These are phyloP conservation scores for Austroboletus festivus DNA, from an alignment of 768 basidiomycete species.

Conservation along the genomic window DNA sequence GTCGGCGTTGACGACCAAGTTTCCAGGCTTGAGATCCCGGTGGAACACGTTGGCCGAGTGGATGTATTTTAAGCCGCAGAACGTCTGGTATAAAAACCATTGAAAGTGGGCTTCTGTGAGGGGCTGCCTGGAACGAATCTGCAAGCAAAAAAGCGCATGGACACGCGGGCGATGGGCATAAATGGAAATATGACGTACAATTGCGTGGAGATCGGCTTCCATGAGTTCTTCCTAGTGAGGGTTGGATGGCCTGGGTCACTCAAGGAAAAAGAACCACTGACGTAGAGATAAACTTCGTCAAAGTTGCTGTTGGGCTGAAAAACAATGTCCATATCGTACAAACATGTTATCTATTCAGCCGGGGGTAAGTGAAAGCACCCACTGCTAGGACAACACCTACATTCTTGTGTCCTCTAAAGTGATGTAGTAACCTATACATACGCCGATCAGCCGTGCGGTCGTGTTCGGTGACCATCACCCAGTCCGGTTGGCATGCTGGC, in stretches of 20 bases:
- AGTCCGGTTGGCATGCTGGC: not conserved
- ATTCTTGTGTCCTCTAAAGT: constrained; percentile 99
- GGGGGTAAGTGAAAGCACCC: constrained; percentile 1
- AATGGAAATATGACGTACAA: constrained; percentile 49
- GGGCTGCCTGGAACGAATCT: constrained; percentile 86
- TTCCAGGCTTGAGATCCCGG: constrained; percentile 93
- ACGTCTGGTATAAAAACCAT: constrained; percentile 96
- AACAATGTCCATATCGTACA: constrained; percentile 99
- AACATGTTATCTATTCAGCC: constrained; percentile 76
- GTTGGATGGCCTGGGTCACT: not conserved
- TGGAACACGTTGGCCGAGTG: constrained; percentile 98
- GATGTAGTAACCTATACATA: constrained; percentile 73
- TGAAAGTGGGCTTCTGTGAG: constrained; percentile 91
- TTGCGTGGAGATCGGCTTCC: constrained; percentile 99
- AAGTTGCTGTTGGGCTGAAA: constrained; percentile 90
- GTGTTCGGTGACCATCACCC: not conserved
- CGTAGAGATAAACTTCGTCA: constrained; percentile 93
- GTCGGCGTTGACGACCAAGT: constrained; percentile 95
- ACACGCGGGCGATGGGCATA: not conserved
- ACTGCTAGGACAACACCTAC: constrained; percentile 41
- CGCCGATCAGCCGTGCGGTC: constrained; percentile 13
- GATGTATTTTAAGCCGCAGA: constrained; percentile 97
- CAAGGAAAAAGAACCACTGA: constrained; percentile 36
- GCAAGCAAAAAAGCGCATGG: constrained; percentile 7
- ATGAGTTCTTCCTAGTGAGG: constrained; percentile 87